Base-by-base conservation (phyloP, 2,329 filamentous ascomycete genomes). In the Botrytis byssoidea region DNA sequence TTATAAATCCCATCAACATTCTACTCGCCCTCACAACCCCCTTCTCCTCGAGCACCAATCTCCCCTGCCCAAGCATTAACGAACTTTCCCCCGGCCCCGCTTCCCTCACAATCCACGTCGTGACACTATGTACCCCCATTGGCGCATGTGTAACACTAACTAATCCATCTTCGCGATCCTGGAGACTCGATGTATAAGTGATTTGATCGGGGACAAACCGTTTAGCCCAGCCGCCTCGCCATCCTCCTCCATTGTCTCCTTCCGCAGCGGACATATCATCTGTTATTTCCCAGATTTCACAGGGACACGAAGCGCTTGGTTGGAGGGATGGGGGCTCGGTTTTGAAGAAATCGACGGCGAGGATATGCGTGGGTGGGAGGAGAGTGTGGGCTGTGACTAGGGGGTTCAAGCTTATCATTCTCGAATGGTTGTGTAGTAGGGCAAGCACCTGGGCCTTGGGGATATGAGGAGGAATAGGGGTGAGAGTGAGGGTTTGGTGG, bases 381-480 rank as follows among this genome's bases (percentile, higher is more conserved):
- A 86, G 85, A 74, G 89, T 87, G 75, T 92, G 88, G 74, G 91
- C 89, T 74, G 91, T 89, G 71, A 97, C 91, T 69, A 97, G 87
- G 1, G 94, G 93, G 83, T 97, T 97, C 74, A 97, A 85, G 80
- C 94, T 90, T 79, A 97, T 95, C 91, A 97, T 96, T 77, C 89
- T 89, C 70, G 86, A 81, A 83, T 95, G 92, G 82, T 93, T 87
- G 83, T 95, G 93, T 37, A 97, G 90, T 79, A 93, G 91, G 71
- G 88, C 85, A 75, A 97, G 81, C 67, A 92, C 92, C 46, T 88
- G 86, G 76, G 91, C 85, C 73, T 92, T 89, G 61, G 89, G 86
- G 75, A 95, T 87, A 78, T 86, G 85, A 7, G 88, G 78, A 12
- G 94, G 93, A 67, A 97, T 86, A 42, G 92, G 90, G n/a, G 92